Percentiles rank a stretch among this genome's conserved stretches.
These are phyloP conservation scores for Fraxinus ornus DNA, from an alignment of 305 asterid species.

Conservation along the genomic window DNA sequence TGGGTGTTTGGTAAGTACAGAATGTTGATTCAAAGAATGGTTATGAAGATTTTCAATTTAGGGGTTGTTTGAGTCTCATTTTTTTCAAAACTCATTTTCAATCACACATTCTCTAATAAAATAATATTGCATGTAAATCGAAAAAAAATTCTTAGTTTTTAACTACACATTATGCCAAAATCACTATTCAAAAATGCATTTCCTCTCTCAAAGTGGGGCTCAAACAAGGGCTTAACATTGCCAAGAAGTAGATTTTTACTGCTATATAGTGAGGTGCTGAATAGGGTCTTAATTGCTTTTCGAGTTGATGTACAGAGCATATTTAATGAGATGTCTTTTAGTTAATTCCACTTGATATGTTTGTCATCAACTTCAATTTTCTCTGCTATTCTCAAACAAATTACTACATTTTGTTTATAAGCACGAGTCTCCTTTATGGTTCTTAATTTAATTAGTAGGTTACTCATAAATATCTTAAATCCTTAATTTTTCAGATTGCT, in stretches of 20 bases:
- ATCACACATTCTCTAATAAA: neutral
- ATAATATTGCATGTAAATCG: neutral
- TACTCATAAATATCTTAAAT: slow-evolving; percentile 10
- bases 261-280: neutral
- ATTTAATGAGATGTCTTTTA: slow-evolving; percentile 3
- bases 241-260: neutral
- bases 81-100: neutral
- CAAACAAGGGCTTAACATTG: neutral
- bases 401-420: neutral
- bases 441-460: slow-evolving; percentile 9
- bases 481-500: slow-evolving; percentile 54
- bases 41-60: neutral
- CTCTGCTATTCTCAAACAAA: neutral
- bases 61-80: neutral
- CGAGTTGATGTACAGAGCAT: slow-evolving; percentile 6
- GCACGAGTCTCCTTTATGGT: neutral
- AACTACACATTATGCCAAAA: neutral
- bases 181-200: neutral
- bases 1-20: neutral
- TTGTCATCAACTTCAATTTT: neutral
- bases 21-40: neutral
- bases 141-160: too few relatives aligned
- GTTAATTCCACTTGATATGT: neutral
- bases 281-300: neutral
- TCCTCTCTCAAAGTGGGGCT: neutral